These are phyloP conservation scores for Monascus purpureus DNA, from an alignment of 495 filamentous ascomycete genomes.

Conservation along the genomic window DNA sequence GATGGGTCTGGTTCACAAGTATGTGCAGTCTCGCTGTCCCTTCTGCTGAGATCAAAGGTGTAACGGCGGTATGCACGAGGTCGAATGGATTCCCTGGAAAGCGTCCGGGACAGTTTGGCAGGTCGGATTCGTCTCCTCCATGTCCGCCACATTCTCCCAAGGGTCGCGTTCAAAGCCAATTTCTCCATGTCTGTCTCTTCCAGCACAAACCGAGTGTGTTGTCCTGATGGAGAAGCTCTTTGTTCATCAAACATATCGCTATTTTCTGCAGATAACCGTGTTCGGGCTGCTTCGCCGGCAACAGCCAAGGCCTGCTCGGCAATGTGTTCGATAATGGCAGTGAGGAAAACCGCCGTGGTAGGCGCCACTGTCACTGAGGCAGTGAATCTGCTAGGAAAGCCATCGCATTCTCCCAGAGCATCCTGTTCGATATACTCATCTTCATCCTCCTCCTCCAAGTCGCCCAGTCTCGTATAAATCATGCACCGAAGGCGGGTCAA, in stretches of 20 bases:
- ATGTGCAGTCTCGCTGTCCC: constrained; percentile 15
- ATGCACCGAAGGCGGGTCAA: constrained; percentile 84
- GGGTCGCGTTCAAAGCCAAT: constrained; percentile 70
- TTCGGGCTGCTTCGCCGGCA: constrained; percentile 78
- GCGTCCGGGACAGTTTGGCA: constrained; percentile 20
- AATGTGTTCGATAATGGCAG: constrained; percentile 85
- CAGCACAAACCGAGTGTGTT: constrained; percentile 48
- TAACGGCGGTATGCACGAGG: constrained; percentile 17
- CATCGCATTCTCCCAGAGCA: constrained; percentile 39
- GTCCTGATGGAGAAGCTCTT: constrained; percentile 9
- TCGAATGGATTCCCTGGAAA: constrained; percentile 31
- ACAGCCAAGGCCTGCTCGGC: constrained; percentile 80
- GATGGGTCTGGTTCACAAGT: constrained; percentile 30
- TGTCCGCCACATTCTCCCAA: constrained; percentile 84
- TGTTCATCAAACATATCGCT: constrained; percentile 11
- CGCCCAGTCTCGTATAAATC: constrained; percentile 93
- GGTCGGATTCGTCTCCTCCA: constrained; percentile 72
- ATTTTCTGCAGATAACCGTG: constrained; percentile 39
- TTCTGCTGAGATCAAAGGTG: constrained; percentile 16
- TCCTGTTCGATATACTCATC: constrained; percentile 69
- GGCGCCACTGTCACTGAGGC: constrained; percentile 61
- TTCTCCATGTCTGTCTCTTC: constrained; percentile 91
- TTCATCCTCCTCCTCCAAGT: constrained; percentile 96
- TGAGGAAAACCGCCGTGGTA: constrained; percentile 88
- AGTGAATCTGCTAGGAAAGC: constrained; percentile 37